A percentile compares a stretch with the other conserved stretches of the same genome.
phyloP scores from a whole-genome alignment of 257 asterid genomes.

The Penstemon newberryi region DNA sequence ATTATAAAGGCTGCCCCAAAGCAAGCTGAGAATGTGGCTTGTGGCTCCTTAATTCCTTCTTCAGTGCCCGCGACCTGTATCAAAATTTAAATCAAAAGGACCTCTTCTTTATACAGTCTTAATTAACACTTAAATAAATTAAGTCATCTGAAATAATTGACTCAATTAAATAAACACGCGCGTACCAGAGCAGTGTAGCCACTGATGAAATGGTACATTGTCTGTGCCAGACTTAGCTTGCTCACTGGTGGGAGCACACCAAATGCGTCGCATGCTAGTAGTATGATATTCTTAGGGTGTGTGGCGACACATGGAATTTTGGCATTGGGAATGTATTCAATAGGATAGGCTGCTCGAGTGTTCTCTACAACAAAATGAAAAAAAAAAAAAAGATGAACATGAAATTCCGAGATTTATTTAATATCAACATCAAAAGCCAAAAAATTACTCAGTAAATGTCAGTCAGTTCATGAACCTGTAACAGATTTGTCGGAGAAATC shows the following conservation, averaged over 20 bases:
- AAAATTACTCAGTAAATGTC: neutral
- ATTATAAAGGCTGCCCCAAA: conserved; percentile 98
- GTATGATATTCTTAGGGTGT: conserved; percentile 92
- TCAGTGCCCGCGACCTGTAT: conserved; percentile 98
- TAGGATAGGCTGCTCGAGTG: conserved; percentile 98
- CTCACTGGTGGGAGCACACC: conserved; percentile 99
- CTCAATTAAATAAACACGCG: neutral
- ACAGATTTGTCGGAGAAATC: conserved; percentile 87
- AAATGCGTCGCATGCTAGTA: conserved; percentile 91
- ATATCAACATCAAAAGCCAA: neutral
- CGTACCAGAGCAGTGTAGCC: conserved; percentile 98
- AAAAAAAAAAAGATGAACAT: neutral
- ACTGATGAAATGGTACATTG: conserved; percentile 98
- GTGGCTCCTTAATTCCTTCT: conserved; percentile 97
- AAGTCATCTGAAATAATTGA: neutral
- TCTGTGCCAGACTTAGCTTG: conserved; percentile 85
- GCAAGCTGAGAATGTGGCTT: conserved; percentile 97
- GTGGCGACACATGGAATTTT: conserved; percentile 89
- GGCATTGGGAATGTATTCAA: conserved; percentile 93
- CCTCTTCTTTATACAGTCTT: no score
- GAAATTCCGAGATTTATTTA: neutral
- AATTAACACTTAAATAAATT: neutral
- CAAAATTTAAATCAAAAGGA: neutral
- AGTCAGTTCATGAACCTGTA: conserved; percentile 52
- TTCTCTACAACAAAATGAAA: conserved; percentile 52